Base-by-base conservation (phyloP, 2,329 filamentous ascomycete species). In the Drechmeria coniospora region DNA sequence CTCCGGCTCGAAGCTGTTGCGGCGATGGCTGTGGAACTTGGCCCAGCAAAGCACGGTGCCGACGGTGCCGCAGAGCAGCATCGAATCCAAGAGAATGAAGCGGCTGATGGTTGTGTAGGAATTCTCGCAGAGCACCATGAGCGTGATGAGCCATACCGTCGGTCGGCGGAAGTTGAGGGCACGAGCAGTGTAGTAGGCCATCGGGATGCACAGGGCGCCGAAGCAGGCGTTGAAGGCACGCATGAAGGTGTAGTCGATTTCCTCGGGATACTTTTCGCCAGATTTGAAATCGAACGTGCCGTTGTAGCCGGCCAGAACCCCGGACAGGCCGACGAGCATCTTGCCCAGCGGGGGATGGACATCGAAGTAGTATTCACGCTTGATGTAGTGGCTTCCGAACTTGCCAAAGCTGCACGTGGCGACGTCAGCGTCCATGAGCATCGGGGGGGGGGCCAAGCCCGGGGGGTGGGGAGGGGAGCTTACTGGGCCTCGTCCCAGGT, bases 231-330 rank as follows among this genome's bases (percentile, higher is more conserved):
- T 98, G 70, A 98, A 98, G 35, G 87, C 69, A 43, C 90, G 82
- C 92, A 98, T 98, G 50, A 93, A 93, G 43, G 86, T 92, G 56
- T 92, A 98, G 63, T 98, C 79, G 49, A 98, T 67, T 46, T 95
- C 83, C 41, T 76, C 73, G 8, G 90, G 90, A 52, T 98, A 98
- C 30, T 72, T 84, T 49, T 95, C 90, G 51, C 90, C 90, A 29
- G 87, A 95, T 58, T 98, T 98, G 69, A 98, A 98, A 50, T 98
- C 90, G 57, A 98, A 98, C 4, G 87, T 92, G 32, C 90, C 90
- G 62, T 98, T 98, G 65, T 98, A 98, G 40, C 87, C 87, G 40
- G 87, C 92, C 35, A 98, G 68, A 49, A 92, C 92, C 50, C 90
- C 90, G 6, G 90, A 95, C 28, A 98, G 68, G 36, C 90, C 90